Evolutionary conservation across 148 eudicot genomes (phyloP), one percentile per base, ranked within the genome.

Genomic region (Pharnaceum exiguum): DNA sequence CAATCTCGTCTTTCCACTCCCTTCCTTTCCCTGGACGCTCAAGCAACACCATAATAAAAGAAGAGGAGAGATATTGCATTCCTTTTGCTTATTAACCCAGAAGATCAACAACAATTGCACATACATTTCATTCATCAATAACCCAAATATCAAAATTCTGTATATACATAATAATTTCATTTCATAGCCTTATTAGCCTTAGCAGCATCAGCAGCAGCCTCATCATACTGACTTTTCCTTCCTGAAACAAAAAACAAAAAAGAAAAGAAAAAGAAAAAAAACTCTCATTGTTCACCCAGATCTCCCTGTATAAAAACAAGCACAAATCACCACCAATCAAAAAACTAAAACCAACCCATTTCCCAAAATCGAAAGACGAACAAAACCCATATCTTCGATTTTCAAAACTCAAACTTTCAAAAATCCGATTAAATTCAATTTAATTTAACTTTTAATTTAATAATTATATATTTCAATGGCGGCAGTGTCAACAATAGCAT

Each of bases 401-500:
- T 53, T 27, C 60, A 54, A 31, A 42, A 31, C 40, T 8, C 27
- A 48, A 10, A 4, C 26, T 42, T 4, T 62, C 48, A 21, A 19
- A 62, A 58, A 62, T 62, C 67, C 51, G 50, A 25, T 32, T 28
- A 39, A 50, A 37, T 62, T 27, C 5, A 15, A 18, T 51, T 49
- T 11, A 36, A 26, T 42, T 63, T 29, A 6, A 10, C 21, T 11
- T 46, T 64, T 30, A 9, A 39, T 28, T 51, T 24, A 30, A 18
- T 5, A 5, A 40, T 10, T 43, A 24, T 4, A 4, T 27, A 15
- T 22, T 11, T 27, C 21, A 53, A 38, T n/a, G 58, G 87, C 87
- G 97, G 83, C 79, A 83, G 91, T 93, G 28, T 84, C 96, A 18
- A 76, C 96, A 3, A 85, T 93, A 39, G 95, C 96, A 21, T 50